Evolutionary conservation across 345 rosid genomes (phyloP).

Genomic region (Populus nigra): DNA sequence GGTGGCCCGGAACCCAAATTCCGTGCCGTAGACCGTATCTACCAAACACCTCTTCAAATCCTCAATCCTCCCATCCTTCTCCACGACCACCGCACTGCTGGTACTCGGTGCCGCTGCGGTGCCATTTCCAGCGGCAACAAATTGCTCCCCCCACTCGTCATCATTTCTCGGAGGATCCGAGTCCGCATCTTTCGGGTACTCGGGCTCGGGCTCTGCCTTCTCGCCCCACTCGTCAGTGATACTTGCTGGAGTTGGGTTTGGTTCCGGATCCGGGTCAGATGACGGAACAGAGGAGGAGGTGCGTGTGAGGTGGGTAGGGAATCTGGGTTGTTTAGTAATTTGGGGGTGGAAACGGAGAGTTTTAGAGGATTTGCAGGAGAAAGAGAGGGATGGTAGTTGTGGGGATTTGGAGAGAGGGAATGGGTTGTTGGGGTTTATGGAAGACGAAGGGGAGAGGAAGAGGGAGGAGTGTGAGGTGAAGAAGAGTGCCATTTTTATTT

Average conservation of each 20-base stretch:
- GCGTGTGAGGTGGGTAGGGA: conserved; percentile 16
- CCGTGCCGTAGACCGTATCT: conserved; percentile 77
- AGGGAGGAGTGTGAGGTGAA: conserved; percentile 24
- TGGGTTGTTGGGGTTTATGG: background rate
- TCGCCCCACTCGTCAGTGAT: conserved; percentile 92
- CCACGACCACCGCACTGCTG: conserved; percentile 9
- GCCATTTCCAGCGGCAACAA: conserved; percentile 43
- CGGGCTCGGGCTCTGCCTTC: conserved; percentile 41
- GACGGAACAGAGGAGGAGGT: conserved; percentile 3
- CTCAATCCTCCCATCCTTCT: conserved; percentile 25
- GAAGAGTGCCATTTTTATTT: conserved; percentile 38
- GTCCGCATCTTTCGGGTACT: conserved; percentile 42
- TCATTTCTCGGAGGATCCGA: conserved; percentile 75
- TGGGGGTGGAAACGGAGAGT: background rate
- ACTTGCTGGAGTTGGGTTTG: background rate
- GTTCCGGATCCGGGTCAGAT: conserved; percentile 10
- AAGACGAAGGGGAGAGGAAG: conserved; percentile 8
- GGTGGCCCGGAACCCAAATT: conserved; percentile 70
- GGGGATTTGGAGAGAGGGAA: conserved; percentile 10
- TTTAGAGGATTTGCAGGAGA: conserved; percentile 12
- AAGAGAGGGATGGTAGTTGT: background rate
- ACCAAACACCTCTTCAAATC: conserved; percentile 82
- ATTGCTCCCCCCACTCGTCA: conserved; percentile 77
- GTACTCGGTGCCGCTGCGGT: conserved; percentile 7
- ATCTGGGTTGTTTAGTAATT: background rate